These are phyloP conservation scores for Athelia sp. DNA, from an alignment of 1,284 basidiomycete genomes.

Conservation along the genomic window DNA sequence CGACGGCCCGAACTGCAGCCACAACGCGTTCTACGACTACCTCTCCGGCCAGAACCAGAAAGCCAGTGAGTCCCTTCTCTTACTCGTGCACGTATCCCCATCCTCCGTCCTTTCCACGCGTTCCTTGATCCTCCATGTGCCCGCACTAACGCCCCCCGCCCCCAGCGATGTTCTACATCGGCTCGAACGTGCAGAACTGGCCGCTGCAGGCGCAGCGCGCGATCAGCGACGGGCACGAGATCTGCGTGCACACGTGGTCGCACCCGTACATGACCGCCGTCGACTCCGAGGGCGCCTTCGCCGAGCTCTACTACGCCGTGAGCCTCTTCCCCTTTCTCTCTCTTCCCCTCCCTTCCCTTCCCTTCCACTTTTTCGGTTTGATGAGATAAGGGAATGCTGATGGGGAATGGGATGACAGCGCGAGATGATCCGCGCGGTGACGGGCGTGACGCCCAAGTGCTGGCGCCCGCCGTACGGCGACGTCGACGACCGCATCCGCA, in stretches of 20 bases:
- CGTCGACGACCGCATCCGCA: slow-evolving; percentile 66
- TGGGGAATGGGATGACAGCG: no score
- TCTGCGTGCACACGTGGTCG: slow-evolving; percentile 58
- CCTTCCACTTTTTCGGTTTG: slow-evolving; percentile 5
- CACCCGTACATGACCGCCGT: slow-evolving; percentile 67
- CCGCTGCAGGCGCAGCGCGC: slow-evolving; percentile 66
- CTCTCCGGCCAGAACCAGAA: slow-evolving; percentile 61
- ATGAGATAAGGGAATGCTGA: no score
- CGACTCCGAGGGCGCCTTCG: slow-evolving; percentile 69
- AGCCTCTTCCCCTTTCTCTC: not conserved
- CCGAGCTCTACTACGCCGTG: slow-evolving; percentile 68
- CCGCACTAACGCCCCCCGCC: no score
- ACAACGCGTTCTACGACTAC: slow-evolving; percentile 49
- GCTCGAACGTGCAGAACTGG: slow-evolving; percentile 72
- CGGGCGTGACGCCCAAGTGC: slow-evolving; percentile 39
- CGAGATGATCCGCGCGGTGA: slow-evolving; percentile 42
- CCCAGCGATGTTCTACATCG: slow-evolving; percentile 71
- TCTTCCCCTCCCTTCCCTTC: not conserved
- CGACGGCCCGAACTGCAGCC: slow-evolving; percentile 56
- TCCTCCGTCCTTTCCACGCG: no score
- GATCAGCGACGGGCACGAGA: slow-evolving; percentile 61
- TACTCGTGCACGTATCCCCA: no score
- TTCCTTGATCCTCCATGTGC: no score
- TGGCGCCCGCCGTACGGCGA: slow-evolving; percentile 57
- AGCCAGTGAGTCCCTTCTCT: slow-evolving; percentile 47